A percentile compares a stretch with the other conserved stretches of the same genome.
These are phyloP conservation scores for Cornus florida DNA, from an alignment of 148 eudicot species.

Conservation along the genomic window DNA sequence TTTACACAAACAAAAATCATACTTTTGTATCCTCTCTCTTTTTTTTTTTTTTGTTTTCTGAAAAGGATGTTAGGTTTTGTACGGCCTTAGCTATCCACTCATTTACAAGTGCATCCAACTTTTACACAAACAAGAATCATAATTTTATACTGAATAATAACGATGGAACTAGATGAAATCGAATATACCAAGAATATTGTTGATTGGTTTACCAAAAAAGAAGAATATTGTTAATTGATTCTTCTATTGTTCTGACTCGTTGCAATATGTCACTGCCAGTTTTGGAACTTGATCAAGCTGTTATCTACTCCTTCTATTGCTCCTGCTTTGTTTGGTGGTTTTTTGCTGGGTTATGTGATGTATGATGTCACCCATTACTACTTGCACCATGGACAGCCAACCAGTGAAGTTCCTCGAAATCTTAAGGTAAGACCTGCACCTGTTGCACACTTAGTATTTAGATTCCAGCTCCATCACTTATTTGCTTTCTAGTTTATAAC, in stretches of 20 bases:
- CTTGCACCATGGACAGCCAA: conserved; percentile 92
- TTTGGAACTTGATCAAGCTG: conserved; percentile 64
- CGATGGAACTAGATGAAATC: neutral
- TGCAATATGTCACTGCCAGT: conserved; percentile 38
- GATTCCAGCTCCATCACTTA: neutral
- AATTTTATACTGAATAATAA: neutral
- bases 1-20: too few species aligned
- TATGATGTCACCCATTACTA: conserved; percentile 95
- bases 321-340: conserved; percentile 87
- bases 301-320: conserved; percentile 63
- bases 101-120: neutral
- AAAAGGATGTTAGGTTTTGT: neutral
- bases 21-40: too few species aligned
- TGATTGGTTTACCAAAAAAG: too few species aligned
- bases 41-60: too few species aligned
- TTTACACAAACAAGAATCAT: neutral
- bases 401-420: conserved; percentile 43
- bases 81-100: neutral
- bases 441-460: neutral
- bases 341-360: conserved; percentile 80
- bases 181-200: neutral
- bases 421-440: conserved; percentile 60
- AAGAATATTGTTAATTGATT: neutral
- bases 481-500: neutral
- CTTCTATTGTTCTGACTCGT: neutral